A percentile compares a stretch with the other conserved stretches of the same genome.
Evolutionary conservation across 2,329 filamentous ascomycete species (phyloP).

Genomic region (Trichoderma sp.): DNA sequence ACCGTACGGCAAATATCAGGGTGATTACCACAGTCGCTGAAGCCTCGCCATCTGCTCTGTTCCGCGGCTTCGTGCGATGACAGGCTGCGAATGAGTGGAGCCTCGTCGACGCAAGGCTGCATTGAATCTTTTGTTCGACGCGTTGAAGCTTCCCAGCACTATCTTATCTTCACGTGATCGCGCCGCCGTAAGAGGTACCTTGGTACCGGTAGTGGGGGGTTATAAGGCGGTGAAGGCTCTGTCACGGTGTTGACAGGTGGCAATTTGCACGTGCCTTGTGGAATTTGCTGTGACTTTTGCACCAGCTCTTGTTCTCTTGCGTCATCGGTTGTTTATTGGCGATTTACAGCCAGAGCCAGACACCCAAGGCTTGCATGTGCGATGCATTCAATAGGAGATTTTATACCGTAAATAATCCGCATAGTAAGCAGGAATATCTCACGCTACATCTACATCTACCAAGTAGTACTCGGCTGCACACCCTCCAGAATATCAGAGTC

Average conservation of each 20-base stretch:
- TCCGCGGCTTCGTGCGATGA: neutral
- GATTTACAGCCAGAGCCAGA: neutral
- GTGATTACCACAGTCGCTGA: neutral
- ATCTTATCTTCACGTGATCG: constrained; percentile 36
- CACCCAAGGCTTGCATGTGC: neutral
- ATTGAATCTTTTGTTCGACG: constrained; percentile 1
- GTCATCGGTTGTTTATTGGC: neutral
- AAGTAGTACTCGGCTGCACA: neutral
- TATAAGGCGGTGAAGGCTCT: constrained; percentile 3
- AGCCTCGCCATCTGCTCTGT: constrained; percentile 6
- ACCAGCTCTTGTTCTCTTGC: neutral
- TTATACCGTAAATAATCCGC: neutral
- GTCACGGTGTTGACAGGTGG: neutral
- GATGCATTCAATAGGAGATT: neutral
- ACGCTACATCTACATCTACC: neutral
- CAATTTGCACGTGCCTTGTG: constrained; percentile 1
- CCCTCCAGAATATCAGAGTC: neutral
- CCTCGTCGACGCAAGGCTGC: neutral
- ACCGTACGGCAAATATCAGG: neutral
- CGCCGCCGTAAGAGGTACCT: too few species aligned
- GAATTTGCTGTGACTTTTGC: neutral
- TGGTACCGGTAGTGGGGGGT: constrained; percentile 5
- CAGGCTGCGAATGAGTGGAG: constrained; percentile 10
- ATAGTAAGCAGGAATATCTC: neutral
- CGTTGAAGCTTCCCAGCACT: constrained; percentile 7